Evolutionary conservation across 257 asterid genomes (phyloP), one percentile per base, ranked within the genome.

Genomic region (Rubia yunnanensis): DNA sequence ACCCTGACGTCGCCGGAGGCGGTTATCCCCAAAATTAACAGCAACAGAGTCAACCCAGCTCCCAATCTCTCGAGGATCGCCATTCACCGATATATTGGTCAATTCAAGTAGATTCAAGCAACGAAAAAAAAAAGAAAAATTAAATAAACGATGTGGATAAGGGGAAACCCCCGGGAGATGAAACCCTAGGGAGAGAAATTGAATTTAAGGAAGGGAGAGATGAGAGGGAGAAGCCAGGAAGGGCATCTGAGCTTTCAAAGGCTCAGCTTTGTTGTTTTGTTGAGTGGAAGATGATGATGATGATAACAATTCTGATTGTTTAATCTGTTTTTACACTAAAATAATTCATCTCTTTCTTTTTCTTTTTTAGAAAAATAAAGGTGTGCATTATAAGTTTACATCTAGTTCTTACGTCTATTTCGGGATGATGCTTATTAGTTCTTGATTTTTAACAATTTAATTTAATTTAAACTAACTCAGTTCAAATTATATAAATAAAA

Each of bases 241-340:
- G 91, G 86, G 81, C 92, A 79, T 76, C 69, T 80, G 77, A 86
- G 64, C 79, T 86, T 75, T 73, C 73, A 70, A 68, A 80, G 83
- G 80, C 81, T 76, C 62, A 69, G 73, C 67, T 68, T 76, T 63
- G 38, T 62, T 64, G 57, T 36, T 60, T 65, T 59, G 28, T 54
- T 57, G 44, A 55, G 26, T 17, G 74, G 48, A 44, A 20, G 35
- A 35, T 24, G 55, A 52, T 35, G 59, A 52, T 34, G 41, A 66
- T 52, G 44, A 59, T 17, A 59, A 38, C 26, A 13, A 22, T 63
- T 46, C 3, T 26, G 14, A 44, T 41, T 10, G 44, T 27, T 65
- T 9, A 17, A 14, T 44, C 7, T 39, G 10, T 44, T 44, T 44
- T 2, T 6, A 44, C 52, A 32, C 36, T 32, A 32, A 44, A 44